These are phyloP conservation scores for Trapa bicornis DNA, from an alignment of 345 rosid species.

Conservation along the genomic window DNA sequence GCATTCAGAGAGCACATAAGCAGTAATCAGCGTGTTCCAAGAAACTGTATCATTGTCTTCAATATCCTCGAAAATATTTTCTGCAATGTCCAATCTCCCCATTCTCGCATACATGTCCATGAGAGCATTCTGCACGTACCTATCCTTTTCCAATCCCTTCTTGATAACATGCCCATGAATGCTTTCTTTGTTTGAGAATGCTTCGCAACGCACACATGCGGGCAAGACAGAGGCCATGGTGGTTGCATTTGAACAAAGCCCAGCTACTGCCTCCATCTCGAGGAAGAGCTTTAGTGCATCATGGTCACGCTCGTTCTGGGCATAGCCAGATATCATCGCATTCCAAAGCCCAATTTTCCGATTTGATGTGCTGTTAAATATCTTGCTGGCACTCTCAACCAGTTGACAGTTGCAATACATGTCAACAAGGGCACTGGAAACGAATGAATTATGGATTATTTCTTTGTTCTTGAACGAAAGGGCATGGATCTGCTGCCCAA, in stretches of 20 bases:
- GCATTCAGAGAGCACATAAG: slow-evolving; percentile 44
- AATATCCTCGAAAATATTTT: slow-evolving; percentile 46
- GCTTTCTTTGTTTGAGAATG: slow-evolving; percentile 46
- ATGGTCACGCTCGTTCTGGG: slow-evolving; percentile 52
- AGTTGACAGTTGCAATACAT: slow-evolving; percentile 76
- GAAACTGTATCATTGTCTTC: slow-evolving; percentile 61
- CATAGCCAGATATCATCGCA: slow-evolving; percentile 86
- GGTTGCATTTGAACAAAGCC: slow-evolving; percentile 59
- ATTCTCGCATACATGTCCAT: slow-evolving; percentile 77
- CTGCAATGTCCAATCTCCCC: slow-evolving; percentile 46
- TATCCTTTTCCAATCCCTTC: slow-evolving; percentile 44
- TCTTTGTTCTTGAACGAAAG: slow-evolving; percentile 55
- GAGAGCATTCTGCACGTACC: slow-evolving; percentile 76
- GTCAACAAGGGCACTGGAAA: slow-evolving; percentile 85
- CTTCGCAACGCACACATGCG: slow-evolving; percentile 47
- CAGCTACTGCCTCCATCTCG: slow-evolving; percentile 51
- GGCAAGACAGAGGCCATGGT: slow-evolving; percentile 77
- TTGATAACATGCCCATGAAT: slow-evolving; percentile 68
- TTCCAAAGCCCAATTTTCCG: slow-evolving; percentile 61
- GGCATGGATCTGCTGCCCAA: slow-evolving; percentile 78
- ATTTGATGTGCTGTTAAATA: slow-evolving; percentile 40
- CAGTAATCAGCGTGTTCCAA: slow-evolving; percentile 82
- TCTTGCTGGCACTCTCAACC: slow-evolving; percentile 49
- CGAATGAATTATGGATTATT: slow-evolving; percentile 59
- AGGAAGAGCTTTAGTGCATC: slow-evolving; percentile 58